phyloP scores from a whole-genome alignment of 495 filamentous ascomycete species.

The Tetracladium marchalianum region DNA sequence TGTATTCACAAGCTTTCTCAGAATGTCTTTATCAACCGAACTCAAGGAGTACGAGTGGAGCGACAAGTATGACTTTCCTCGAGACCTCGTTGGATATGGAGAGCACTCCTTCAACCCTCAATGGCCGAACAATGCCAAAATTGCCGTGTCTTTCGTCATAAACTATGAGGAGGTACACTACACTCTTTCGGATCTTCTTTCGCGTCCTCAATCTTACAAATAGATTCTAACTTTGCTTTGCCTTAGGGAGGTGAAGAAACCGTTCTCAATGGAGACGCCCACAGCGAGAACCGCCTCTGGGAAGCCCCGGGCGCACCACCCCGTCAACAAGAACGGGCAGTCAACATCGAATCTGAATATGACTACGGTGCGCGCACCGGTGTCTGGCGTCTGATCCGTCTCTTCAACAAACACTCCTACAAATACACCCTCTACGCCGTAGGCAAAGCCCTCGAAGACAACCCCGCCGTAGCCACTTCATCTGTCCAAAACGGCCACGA shows the following conservation, averaged over 20 bases:
- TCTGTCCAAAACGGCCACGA: conserved; percentile 28
- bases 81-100: conserved; percentile 25
- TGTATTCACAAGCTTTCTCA: neutral
- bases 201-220: neutral
- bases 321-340: conserved; percentile 23
- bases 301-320: conserved; percentile 24
- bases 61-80: conserved; percentile 17
- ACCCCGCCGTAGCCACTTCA: conserved; percentile 24
- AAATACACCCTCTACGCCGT: conserved; percentile 30
- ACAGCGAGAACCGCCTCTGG: conserved; percentile 24
- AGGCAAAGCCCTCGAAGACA: conserved; percentile 26
- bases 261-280: conserved; percentile 25
- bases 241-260: too few relatives aligned
- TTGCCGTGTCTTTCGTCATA: conserved; percentile 33
- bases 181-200: neutral
- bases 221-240: too few relatives aligned
- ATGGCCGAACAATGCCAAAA: conserved; percentile 30
- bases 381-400: conserved; percentile 28
- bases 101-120: conserved; percentile 25
- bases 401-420: conserved; percentile 29
- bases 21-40: conserved; percentile 14
- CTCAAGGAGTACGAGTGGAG: conserved; percentile 15
- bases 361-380: conserved; percentile 30
- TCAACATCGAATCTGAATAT: conserved; percentile 29
- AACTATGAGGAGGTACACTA: conserved; percentile 28